Conservation (phyloP, 441 rosid species). For the Omphalea diandra region DNA sequence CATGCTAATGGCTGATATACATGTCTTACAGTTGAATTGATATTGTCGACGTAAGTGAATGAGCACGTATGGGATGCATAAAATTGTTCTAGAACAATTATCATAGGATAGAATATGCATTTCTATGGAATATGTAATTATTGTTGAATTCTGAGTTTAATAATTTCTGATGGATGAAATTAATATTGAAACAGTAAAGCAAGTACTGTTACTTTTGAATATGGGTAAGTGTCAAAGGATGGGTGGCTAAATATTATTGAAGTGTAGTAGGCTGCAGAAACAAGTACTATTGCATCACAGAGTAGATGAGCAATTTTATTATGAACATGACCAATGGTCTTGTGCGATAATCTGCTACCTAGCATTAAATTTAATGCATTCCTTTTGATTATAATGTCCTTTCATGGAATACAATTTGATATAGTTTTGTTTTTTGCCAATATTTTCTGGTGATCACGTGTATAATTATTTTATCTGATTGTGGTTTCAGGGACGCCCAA, state of each 20-base stretch:
- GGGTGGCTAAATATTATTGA: not conserved
- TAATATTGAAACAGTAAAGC: not conserved
- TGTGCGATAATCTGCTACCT: not conserved
- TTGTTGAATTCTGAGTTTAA: no score
- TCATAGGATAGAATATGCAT: not conserved
- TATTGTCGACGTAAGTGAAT: not conserved
- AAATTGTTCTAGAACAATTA: not conserved
- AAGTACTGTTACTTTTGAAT: not conserved
- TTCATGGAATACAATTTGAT: not conserved
- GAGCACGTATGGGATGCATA: not conserved
- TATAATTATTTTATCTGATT: slow-evolving; percentile 18
- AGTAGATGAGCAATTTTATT: not conserved
- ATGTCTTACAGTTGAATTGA: not conserved
- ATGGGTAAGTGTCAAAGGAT: not conserved
- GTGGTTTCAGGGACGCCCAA: slow-evolving; percentile 87
- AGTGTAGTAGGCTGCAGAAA: not conserved
- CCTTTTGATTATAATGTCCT: not conserved
- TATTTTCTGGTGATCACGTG: not conserved
- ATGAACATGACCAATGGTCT: not conserved
- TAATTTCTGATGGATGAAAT: not conserved
- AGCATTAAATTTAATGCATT: not conserved
- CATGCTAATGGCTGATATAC: no score
- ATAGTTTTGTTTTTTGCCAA: not conserved
- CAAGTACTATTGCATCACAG: not conserved
- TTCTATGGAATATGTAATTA: not conserved